A percentile compares a stretch with the other conserved stretches of the same genome.
Conservation (phyloP, 495 filamentous ascomycete genomes). For the Durotheca rogersii region DNA sequence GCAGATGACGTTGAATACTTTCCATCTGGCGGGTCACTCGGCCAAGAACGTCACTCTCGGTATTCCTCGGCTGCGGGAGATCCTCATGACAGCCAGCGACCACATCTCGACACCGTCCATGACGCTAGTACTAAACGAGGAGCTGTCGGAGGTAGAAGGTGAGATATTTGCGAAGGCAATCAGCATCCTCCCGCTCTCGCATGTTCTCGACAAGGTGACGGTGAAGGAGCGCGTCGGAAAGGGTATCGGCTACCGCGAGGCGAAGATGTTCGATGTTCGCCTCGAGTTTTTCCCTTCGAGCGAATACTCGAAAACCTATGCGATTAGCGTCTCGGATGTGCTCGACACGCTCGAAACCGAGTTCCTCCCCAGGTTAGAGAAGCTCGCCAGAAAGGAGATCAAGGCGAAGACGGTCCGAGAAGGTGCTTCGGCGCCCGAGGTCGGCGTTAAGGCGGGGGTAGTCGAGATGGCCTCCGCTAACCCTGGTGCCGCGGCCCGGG, state of each 20-base stretch:
- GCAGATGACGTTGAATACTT: conserved; percentile 99
- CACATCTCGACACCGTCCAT: conserved; percentile 88
- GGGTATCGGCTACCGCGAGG: conserved; percentile 62
- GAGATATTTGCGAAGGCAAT: conserved; percentile 90
- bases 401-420: conserved; percentile 70
- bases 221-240: conserved; percentile 74
- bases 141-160: conserved; percentile 65
- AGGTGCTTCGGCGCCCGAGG: conserved; percentile 71
- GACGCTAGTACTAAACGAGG: conserved; percentile 76
- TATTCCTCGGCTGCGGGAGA: conserved; percentile 96
- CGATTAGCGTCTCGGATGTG: conserved; percentile 75
- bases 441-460: conserved; percentile 74
- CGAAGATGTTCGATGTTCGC: conserved; percentile 81
- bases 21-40: conserved; percentile 98
- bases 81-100: conserved; percentile 93
- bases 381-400: conserved; percentile 68
- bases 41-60: conserved; percentile 98
- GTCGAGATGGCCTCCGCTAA: conserved; percentile 57
- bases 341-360: conserved; percentile 73
- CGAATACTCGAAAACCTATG: conserved; percentile 84
- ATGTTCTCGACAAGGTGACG: conserved; percentile 80
- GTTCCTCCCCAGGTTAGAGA: conserved; percentile 70
- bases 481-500: conserved; percentile 50
- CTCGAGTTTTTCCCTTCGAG: conserved; percentile 79
- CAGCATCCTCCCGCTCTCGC: conserved; percentile 80